Evolutionary conservation across 2,329 filamentous ascomycete genomes (phyloP).

Genomic region (Phialophora tarda): DNA sequence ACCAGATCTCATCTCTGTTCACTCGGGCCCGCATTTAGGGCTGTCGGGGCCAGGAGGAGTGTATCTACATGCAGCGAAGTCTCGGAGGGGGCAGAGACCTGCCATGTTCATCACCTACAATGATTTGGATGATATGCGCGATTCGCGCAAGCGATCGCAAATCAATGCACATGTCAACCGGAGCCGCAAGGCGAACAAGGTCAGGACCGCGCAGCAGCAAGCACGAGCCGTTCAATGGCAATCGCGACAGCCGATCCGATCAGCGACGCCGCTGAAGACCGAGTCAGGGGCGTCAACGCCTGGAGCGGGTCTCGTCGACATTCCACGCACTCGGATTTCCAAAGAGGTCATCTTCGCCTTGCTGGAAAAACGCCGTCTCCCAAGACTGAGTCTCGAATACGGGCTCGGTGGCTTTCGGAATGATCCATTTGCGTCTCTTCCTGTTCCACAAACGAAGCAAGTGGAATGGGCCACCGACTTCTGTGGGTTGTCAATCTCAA

Average conservation of each 20-base stretch:
- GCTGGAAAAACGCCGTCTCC: slow-evolving; percentile 9
- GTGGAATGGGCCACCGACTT: slow-evolving; percentile 17
- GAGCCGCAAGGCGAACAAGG: slow-evolving; percentile 8
- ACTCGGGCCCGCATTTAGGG: slow-evolving; percentile 10
- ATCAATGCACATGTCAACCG: slow-evolving; percentile 20
- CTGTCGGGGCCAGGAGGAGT: slow-evolving; percentile 9
- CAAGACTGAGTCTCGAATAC: neutral
- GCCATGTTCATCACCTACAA: slow-evolving; percentile 22
- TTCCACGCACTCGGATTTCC: neutral
- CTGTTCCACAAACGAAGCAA: slow-evolving; percentile 9
- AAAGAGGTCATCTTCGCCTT: slow-evolving; percentile 4
- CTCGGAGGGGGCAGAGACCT: neutral
- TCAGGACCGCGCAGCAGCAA: slow-evolving; percentile 8
- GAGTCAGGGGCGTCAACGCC: slow-evolving; percentile 4
- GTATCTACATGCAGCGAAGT: neutral
- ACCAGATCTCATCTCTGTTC: neutral
- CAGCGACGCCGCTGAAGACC: neutral
- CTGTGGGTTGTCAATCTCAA: slow-evolving; percentile 6
- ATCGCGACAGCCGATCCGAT: slow-evolving; percentile 5
- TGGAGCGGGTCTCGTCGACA: neutral
- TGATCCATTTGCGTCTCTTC: slow-evolving; percentile 14
- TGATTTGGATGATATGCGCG: slow-evolving; percentile 20
- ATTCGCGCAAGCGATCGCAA: slow-evolving; percentile 16
- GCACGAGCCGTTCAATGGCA: slow-evolving; percentile 8
- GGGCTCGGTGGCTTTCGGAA: slow-evolving; percentile 4